These are phyloP conservation scores for Madurella fahalii DNA, from an alignment of 2,329 filamentous ascomycete species.

Conservation along the genomic window DNA sequence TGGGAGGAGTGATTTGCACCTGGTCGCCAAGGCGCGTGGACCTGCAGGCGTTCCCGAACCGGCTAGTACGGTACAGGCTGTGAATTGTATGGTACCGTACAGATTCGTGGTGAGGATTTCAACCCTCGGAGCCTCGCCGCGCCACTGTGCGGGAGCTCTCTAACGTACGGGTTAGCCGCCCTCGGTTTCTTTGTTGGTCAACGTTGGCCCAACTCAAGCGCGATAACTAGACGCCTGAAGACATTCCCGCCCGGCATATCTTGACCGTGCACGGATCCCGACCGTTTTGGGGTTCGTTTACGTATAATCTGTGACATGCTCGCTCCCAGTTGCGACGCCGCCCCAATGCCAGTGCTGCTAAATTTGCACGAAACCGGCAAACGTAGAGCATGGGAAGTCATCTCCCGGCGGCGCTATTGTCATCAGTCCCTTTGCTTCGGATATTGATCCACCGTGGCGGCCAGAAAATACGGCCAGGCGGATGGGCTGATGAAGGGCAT, in stretches of 20 bases:
- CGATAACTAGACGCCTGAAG: conserved; percentile 13
- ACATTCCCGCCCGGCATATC: conserved; percentile 12
- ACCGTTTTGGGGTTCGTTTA: conserved; percentile 20
- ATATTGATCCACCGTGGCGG: conserved; percentile 2
- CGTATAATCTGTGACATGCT: background rate
- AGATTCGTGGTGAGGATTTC: background rate
- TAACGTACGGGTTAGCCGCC: conserved; percentile 19
- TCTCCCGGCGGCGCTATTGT: background rate
- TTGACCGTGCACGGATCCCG: conserved; percentile 12
- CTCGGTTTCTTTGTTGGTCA: conserved; percentile 11
- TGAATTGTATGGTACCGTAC: background rate
- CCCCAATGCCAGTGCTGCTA: conserved; percentile 9
- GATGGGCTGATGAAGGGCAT: conserved; percentile 6
- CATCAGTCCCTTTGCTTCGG: background rate
- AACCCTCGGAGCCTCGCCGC: background rate
- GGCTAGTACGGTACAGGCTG: background rate
- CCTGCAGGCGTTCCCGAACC: background rate
- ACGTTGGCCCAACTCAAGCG: conserved; percentile 5
- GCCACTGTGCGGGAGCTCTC: conserved; percentile 13
- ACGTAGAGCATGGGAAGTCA: background rate
- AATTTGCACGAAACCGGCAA: conserved; percentile 8
- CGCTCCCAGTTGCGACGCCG: no score
- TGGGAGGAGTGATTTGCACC: background rate
- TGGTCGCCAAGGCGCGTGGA: background rate
- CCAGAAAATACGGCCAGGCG: conserved; percentile 16